These are phyloP conservation scores for Datisca glomerata DNA, from an alignment of 306 rosid species.

Conservation along the genomic window DNA sequence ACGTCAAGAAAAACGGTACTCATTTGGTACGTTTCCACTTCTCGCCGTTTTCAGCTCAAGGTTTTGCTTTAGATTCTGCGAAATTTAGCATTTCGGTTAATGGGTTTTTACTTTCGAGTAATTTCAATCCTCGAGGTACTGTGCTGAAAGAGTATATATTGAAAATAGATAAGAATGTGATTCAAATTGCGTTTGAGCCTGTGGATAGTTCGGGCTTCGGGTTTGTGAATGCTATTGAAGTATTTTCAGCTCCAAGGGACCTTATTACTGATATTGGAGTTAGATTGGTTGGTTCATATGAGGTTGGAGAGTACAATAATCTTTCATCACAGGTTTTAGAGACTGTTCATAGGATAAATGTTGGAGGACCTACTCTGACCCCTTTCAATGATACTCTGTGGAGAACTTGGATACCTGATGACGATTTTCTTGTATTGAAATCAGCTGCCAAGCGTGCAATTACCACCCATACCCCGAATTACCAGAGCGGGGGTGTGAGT, in stretches of 20 bases:
- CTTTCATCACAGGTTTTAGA: conserved; percentile 58
- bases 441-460: conserved; percentile 50
- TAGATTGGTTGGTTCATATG: conserved; percentile 38
- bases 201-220: conserved; percentile 37
- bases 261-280: conserved; percentile 60
- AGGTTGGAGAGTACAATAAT: conserved; percentile 34
- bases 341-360: conserved; percentile 69
- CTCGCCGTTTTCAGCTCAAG: conserved; percentile 52
- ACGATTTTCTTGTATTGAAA: conserved; percentile 47
- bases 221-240: conserved; percentile 63
- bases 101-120: conserved; percentile 23
- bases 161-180: conserved; percentile 25
- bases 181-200: conserved; percentile 50
- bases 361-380: conserved; percentile 66
- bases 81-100: conserved; percentile 45
- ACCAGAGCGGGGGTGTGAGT: conserved; percentile 50
- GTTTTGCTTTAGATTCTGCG: conserved; percentile 41
- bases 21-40: conserved; percentile 85
- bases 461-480: conserved; percentile 49
- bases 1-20: conserved; percentile 49
- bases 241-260: conserved; percentile 68
- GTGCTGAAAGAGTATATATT: conserved; percentile 49
- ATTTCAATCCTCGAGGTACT: conserved; percentile 20
- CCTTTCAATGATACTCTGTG: conserved; percentile 89
- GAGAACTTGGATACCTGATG: conserved; percentile 96